These are phyloP conservation scores for Musa beccarii DNA, from an alignment of 176 grass and related monocot genomes.

Conservation along the genomic window DNA sequence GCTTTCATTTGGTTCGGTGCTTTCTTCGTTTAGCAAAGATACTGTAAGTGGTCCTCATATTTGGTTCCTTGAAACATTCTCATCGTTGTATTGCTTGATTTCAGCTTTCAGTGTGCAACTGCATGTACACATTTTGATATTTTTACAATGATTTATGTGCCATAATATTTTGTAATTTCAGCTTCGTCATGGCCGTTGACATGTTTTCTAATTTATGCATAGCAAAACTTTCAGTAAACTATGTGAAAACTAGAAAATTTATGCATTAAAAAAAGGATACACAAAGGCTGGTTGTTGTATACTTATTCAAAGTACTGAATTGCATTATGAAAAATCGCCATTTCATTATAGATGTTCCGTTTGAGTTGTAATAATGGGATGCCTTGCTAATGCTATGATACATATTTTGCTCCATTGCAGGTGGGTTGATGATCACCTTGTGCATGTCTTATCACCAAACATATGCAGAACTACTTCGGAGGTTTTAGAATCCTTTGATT, in stretches of 20 bases:
- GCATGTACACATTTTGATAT: neutral
- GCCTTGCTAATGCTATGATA: neutral
- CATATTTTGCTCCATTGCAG: conserved; percentile 29
- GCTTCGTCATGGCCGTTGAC: neutral
- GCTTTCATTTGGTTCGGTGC: too few relatives aligned
- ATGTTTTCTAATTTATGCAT: neutral
- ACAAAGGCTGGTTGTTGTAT: too few relatives aligned
- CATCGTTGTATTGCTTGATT: too few relatives aligned
- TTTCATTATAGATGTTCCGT: too few relatives aligned
- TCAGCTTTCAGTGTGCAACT: too few relatives aligned
- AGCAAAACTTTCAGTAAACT: neutral
- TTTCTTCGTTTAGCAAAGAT: too few relatives aligned
- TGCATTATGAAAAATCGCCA: too few relatives aligned
- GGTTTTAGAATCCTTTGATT: conserved; percentile 93
- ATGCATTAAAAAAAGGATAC: neutral
- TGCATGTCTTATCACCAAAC: conserved; percentile 84
- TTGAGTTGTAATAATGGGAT: neutral
- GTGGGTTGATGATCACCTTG: conserved; percentile 92
- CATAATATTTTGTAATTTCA: neutral
- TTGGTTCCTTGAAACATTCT: too few relatives aligned
- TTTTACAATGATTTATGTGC: neutral
- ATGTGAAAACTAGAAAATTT: neutral
- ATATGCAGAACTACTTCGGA: conserved; percentile 82
- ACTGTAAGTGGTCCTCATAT: too few relatives aligned
- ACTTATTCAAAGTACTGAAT: too few relatives aligned